Evolutionary conservation across 108 stramenopile genomes (phyloP), one percentile per base, ranked within the genome.

Genomic region (Conticribra weissflogii): DNA sequence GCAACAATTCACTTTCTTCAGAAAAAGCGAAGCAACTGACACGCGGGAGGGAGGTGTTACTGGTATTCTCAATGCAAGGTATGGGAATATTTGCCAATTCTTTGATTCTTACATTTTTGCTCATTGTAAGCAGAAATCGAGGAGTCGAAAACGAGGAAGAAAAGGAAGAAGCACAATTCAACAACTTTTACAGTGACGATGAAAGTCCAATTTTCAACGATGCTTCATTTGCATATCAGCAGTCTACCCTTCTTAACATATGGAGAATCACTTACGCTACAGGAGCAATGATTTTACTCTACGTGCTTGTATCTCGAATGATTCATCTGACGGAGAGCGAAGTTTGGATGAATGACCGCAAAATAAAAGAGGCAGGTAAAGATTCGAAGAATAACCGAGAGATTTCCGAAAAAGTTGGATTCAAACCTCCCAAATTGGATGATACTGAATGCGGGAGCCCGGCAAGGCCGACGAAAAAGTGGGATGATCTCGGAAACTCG

Each of bases 1-100:
- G 12, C 17, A 21, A 14, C 1, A 62, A 69, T 64, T 64, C 62
- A 2, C 33, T 52, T 15, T 23, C 51, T 57, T 52, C 58, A 7
- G n/a, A 67, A 14, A 64, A 60, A 46, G 30, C 19, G 0, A 50
- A 28, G 50, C 23, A 28, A 4, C 48, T 27, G 16, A 66, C 61
- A 19, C 74, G 83, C 25, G 90, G 90, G 48, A 74, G 75, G 33
- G 76, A 78, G 22, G 84, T 89, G 9, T 83, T 86, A 25, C 51
- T 88, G 18, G 86, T 89, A 1, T 92, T 92, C 64, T 59, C 78
- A 27, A 89, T 86, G 85, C 91, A 92, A 68, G 91, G 91, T 3
- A 22, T 88, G 52, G 91, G 91, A 1, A 88, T 92, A 16, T 86
- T 86, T 59, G 79, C 60, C 46, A 86, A 92, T 36, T 72, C 83